Conservation (phyloP, 2,329 filamentous ascomycete genomes). For the Knoxdaviesia capensis region DNA sequence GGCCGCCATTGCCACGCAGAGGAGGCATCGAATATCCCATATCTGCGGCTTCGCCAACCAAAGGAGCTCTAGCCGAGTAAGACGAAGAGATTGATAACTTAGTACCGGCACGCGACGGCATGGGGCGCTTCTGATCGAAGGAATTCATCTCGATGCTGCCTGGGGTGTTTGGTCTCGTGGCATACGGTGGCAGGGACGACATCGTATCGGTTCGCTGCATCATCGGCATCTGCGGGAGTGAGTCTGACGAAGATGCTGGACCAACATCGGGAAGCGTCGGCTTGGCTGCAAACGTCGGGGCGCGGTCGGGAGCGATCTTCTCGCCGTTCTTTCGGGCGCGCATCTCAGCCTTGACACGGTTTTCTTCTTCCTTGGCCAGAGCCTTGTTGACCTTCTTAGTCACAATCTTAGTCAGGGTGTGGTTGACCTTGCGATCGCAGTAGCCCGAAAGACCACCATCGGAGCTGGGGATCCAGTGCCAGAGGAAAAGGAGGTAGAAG, state of each 20-base stretch:
- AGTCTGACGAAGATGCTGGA: slow-evolving; percentile 20
- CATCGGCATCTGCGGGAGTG: slow-evolving; percentile 32
- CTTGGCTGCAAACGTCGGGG: slow-evolving; percentile 34
- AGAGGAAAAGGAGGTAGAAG: slow-evolving; percentile 77
- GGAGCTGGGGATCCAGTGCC: slow-evolving; percentile 68
- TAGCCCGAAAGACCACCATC: slow-evolving; percentile 71
- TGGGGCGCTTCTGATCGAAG: slow-evolving; percentile 29
- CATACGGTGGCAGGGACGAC: slow-evolving; percentile 40
- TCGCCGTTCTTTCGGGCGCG: slow-evolving; percentile 33
- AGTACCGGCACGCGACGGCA: slow-evolving; percentile 28
- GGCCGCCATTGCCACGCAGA: background rate
- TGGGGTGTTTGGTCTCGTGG: slow-evolving; percentile 35
- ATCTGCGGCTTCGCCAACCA: slow-evolving; percentile 36
- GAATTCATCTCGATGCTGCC: slow-evolving; percentile 29
- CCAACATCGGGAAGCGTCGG: slow-evolving; percentile 33
- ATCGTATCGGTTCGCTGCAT: slow-evolving; percentile 39
- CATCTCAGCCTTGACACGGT: slow-evolving; percentile 30
- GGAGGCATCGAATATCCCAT: slow-evolving; percentile 3
- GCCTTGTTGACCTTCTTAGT: slow-evolving; percentile 75
- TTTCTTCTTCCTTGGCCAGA: slow-evolving; percentile 54
- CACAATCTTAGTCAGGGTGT: slow-evolving; percentile 66
- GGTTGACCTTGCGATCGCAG: slow-evolving; percentile 83
- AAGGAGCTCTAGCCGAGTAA: slow-evolving; percentile 42
- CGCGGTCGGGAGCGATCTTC: slow-evolving; percentile 25
- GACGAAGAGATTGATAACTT: slow-evolving; percentile 22